Base-by-base conservation (phyloP, 2,329 filamentous ascomycete genomes). In the Calonectria hongkongensis region DNA sequence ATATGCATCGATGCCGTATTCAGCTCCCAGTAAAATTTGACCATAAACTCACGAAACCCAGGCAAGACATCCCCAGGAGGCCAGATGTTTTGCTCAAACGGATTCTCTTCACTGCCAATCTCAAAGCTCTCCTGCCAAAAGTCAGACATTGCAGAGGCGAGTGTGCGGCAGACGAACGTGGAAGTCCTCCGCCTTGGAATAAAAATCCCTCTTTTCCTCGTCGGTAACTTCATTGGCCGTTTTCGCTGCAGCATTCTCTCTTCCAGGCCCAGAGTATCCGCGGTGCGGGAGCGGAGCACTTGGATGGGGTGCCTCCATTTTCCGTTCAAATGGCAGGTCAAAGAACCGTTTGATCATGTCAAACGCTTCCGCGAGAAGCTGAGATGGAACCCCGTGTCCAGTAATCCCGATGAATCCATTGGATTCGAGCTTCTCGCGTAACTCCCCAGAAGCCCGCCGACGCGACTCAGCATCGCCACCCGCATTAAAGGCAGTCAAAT, bases 231-330 rank as follows among this genome's bases (percentile, higher is more conserved):
- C 51, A 13, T 36, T 21, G 10, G 51, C 30, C 9, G 51, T 39
- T n/a, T 56, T 56, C 3, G 51, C 51, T 39, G 51, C 51, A 10
- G 10, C 15, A 25, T 56, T 56, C 51, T 56, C 51, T 36, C 51
- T 18, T 39, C 51, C 51, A 56, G 51, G 51, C 2, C 30, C 30
- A 21, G 51, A 56, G 13, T 56, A 56, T 4, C 51, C 51, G 12
- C 51, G 51, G 51, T 56, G 51, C 5, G 51, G 51, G 5, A 36
- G 28, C 9, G 51, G 18, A 21, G 28, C 28, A 18, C 18, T 56
- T 2, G 51, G 51, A 8, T 56, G 51, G 9, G 51, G 51, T 7
- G 51, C 51, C 30, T 56, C 36, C 51, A 56, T 56, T 36, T 56
- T 56, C n/a, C 36, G 9, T 18, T 39, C 51, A 36, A 36, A 36